Conservation (phyloP, 108 stramenopile genomes). For the Skeletonema potamos region DNA sequence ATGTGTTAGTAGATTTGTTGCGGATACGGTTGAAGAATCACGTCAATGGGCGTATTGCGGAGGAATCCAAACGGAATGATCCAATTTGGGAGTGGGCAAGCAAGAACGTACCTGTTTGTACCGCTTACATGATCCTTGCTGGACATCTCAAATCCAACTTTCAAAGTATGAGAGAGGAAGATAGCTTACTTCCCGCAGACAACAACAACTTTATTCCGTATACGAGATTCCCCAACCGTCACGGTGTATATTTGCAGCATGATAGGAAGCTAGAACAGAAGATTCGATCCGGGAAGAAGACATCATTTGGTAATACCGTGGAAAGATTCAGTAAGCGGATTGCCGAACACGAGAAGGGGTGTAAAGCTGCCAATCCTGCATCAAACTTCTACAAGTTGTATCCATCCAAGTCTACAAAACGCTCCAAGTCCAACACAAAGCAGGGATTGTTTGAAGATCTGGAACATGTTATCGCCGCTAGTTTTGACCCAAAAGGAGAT, state of each 20-base stretch:
- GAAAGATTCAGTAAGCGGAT: neutral
- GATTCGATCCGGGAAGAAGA: neutral
- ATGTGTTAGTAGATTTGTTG: too few species aligned
- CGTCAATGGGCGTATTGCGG: too few species aligned
- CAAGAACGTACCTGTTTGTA: too few species aligned
- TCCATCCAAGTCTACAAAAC: neutral
- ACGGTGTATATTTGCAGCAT: neutral
- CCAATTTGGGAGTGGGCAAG: too few species aligned
- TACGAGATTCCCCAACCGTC: neutral
- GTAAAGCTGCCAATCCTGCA: neutral
- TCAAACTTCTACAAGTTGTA: slow-evolving; percentile 1
- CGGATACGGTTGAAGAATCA: too few species aligned
- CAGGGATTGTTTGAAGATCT: slow-evolving; percentile 1
- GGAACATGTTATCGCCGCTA: neutral
- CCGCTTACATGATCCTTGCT: too few species aligned
- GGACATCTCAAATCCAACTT: too few species aligned
- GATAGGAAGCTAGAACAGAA: neutral
- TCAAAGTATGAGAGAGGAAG: too few species aligned
- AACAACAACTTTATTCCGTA: slow-evolving; percentile 1
- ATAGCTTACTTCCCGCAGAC: neutral
- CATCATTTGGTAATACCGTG: neutral
- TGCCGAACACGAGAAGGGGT: neutral
- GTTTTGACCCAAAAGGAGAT: neutral
- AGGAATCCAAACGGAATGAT: too few species aligned
- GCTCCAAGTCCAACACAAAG: neutral